A percentile compares a stretch with the other conserved stretches of the same genome.
Evolutionary conservation across 768 basidiomycete genomes (phyloP).

Genomic region (Neoboletus subvelutipes): DNA sequence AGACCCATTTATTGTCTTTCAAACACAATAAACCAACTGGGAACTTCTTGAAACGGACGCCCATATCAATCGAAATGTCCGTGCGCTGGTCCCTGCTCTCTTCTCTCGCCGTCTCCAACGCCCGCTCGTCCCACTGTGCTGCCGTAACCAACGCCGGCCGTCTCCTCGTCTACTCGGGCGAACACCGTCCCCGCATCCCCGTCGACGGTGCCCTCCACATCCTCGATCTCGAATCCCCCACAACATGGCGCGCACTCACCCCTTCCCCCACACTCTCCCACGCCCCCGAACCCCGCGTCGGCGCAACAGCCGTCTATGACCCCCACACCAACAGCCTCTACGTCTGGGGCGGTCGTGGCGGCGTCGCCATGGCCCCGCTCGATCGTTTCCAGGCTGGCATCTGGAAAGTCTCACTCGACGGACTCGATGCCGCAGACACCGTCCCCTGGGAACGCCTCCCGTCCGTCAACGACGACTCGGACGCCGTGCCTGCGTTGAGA

Average conservation of each 20-base stretch:
- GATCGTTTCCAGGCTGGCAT: conserved; percentile 28
- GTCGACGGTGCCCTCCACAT: conserved; percentile 36
- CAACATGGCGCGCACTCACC: conserved; percentile 20
- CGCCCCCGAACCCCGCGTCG: conserved; percentile 23
- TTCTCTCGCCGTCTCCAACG: conserved; percentile 12
- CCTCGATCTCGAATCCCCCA: conserved; percentile 20
- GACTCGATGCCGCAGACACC: neutral
- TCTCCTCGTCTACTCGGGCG: conserved; percentile 43
- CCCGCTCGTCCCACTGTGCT: conserved; percentile 45
- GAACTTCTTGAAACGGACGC: neutral
- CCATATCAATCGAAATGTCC: neutral
- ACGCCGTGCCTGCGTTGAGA: conserved; percentile 31
- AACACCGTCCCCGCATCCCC: conserved; percentile 42
- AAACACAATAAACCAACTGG: too few species aligned
- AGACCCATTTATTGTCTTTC: neutral
- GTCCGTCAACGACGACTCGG: conserved; percentile 25
- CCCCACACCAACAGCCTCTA: conserved; percentile 28
- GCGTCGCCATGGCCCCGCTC: conserved; percentile 39
- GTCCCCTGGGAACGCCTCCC: conserved; percentile 33
- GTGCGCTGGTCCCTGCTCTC: conserved; percentile 30
- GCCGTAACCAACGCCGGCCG: conserved; percentile 28
- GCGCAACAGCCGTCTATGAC: conserved; percentile 24
- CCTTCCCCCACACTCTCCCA: conserved; percentile 17
- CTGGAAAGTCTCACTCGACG: conserved; percentile 26
- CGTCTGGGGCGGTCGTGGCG: conserved; percentile 48